Evolutionary conservation across 208 protist genomes (phyloP).

Genomic region (Acanthamoeba triangularis): DNA sequence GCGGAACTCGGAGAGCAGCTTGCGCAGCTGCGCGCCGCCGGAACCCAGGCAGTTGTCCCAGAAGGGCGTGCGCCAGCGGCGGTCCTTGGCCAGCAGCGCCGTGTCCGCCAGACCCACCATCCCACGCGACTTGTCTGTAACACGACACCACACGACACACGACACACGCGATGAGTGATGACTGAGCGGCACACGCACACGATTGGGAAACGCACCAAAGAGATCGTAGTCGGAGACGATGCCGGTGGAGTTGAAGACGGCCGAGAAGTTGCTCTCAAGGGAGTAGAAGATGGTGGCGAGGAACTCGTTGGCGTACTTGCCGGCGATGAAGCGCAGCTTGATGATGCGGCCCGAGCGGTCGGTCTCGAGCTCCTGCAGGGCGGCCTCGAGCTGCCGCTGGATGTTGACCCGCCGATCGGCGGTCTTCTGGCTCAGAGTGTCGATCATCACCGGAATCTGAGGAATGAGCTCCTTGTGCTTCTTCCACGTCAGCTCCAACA

Average conservation of each 20-base stretch:
- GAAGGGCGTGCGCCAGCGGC: conserved; percentile 46
- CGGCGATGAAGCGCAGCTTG: conserved; percentile 68
- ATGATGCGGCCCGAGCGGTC: not conserved
- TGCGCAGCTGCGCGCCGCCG: conserved; percentile 62
- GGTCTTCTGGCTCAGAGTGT: conserved; percentile 11
- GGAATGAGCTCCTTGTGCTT: conserved; percentile 71
- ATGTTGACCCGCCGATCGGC: not conserved
- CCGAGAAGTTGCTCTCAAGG: conserved; percentile 55
- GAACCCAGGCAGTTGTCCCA: conserved; percentile 29
- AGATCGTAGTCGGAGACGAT: conserved; percentile 37
- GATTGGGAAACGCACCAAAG: not conserved
- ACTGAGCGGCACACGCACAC: not conserved
- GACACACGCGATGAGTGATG: not conserved
- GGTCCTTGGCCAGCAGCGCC: conserved; percentile 3
- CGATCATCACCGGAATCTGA: conserved; percentile 39
- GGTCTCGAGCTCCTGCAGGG: conserved; percentile 43
- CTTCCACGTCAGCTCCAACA: conserved; percentile 59
- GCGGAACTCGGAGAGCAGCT: conserved; percentile 64
- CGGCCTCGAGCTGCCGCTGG: not conserved
- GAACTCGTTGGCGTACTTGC: conserved; percentile 56
- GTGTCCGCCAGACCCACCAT: conserved; percentile 48
- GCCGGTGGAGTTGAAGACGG: not conserved
- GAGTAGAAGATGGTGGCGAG: conserved; percentile 32
- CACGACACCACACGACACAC: not conserved
- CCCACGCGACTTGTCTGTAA: not conserved